These are phyloP conservation scores for Mycocentrospora acerina DNA, from an alignment of 2,329 filamentous ascomycete genomes.

Conservation along the genomic window DNA sequence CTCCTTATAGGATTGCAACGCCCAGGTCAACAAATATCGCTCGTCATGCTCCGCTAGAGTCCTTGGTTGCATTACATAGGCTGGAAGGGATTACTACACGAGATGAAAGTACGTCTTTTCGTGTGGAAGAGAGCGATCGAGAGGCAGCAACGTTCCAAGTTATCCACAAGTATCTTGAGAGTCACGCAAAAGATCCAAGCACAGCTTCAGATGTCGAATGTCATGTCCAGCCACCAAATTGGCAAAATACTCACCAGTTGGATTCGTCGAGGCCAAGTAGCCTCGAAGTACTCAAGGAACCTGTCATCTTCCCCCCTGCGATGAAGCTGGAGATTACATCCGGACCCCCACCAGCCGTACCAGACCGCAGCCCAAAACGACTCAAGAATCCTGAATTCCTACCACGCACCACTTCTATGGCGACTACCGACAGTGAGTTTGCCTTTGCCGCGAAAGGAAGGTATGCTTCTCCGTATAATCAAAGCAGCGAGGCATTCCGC, in stretches of 20 bases:
- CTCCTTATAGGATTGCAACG: conserved; percentile 22
- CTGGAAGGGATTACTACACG: conserved; percentile 21
- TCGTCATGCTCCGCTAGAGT: conserved; percentile 30
- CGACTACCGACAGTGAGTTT: conserved; percentile 25
- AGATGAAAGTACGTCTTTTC: conserved; percentile 20
- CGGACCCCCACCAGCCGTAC: conserved; percentile 18
- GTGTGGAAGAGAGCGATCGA: conserved; percentile 22
- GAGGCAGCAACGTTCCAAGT: conserved; percentile 29
- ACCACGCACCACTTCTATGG: conserved; percentile 9
- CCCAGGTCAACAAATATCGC: conserved; percentile 5
- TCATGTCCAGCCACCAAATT: conserved; percentile 13
- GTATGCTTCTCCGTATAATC: conserved; percentile 26
- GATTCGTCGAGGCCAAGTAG: conserved; percentile 7
- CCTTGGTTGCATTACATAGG: conserved; percentile 27
- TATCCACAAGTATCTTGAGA: conserved; percentile 34
- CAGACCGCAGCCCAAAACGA: conserved; percentile 26
- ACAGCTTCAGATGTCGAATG: conserved; percentile 9
- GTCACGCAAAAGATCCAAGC: conserved; percentile 18
- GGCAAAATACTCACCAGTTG: conserved; percentile 13
- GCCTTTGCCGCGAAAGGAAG: conserved; percentile 22
- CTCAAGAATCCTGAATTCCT: conserved; percentile 20
- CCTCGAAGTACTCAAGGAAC: conserved; percentile 9
- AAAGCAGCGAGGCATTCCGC: conserved; percentile 11
- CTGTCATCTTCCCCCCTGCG: conserved; percentile 15
- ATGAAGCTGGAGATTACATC: conserved; percentile 14